A percentile compares a stretch with the other conserved stretches of the same genome.
Conservation (phyloP, 345 rosid genomes). For the Aquilaria malaccensis region DNA sequence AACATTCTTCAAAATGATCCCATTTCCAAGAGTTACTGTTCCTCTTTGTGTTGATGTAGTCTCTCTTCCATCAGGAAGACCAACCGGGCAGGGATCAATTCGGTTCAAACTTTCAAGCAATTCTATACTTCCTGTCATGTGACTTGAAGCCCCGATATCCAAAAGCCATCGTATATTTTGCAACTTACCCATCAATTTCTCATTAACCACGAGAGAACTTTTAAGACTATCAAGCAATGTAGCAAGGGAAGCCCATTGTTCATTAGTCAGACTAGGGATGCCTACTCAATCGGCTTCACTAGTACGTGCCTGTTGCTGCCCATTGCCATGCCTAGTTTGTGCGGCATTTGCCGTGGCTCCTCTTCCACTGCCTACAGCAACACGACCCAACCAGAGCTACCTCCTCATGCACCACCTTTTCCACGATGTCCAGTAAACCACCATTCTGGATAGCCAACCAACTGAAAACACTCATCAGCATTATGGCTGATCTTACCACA, state of each 20-base stretch:
- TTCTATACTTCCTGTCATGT: background rate
- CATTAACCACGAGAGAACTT: too few species aligned
- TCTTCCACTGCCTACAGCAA: background rate
- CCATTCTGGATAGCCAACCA: background rate
- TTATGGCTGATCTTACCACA: background rate
- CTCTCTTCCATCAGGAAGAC: background rate
- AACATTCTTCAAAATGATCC: background rate
- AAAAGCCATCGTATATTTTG: background rate
- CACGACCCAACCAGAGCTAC: background rate
- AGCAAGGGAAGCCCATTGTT: too few species aligned
- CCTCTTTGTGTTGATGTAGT: background rate
- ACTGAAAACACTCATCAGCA: background rate
- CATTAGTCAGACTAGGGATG: background rate
- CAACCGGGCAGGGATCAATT: background rate
- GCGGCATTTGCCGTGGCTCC: background rate
- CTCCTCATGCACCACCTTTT: background rate
- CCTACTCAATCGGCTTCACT: background rate
- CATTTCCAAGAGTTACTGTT: too few species aligned
- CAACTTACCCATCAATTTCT: background rate
- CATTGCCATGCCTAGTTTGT: background rate
- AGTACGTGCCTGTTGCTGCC: background rate
- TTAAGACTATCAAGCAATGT: too few species aligned
- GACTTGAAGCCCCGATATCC: conserved; percentile 1
- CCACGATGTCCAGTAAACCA: background rate
- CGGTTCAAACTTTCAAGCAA: background rate